Conservation (phyloP, 768 basidiomycete genomes). For the Trichaptum fuscoviolaceum region DNA sequence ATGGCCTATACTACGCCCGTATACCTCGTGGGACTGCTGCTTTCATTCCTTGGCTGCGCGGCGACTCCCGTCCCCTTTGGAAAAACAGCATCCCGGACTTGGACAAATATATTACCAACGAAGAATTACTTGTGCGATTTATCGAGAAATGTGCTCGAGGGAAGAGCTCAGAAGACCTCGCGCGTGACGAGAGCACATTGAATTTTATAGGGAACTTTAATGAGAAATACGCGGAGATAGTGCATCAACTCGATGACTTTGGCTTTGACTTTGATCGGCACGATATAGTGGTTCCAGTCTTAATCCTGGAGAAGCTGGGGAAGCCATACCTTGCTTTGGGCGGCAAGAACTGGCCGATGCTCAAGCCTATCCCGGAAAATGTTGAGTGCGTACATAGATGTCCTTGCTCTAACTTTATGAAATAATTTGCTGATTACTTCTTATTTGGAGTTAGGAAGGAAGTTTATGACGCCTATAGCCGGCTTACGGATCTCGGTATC, state of each 20-base stretch:
- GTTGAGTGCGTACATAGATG: neutral
- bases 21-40: constrained; percentile 1
- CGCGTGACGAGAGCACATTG: neutral
- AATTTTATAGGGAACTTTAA: neutral
- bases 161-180: neutral
- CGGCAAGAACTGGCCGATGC: neutral
- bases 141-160: neutral
- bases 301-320: neutral
- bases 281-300: neutral
- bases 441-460: neutral
- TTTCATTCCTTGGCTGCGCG: constrained; percentile 1
- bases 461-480: neutral
- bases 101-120: neutral
- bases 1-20: constrained; percentile 5
- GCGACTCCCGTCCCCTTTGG: neutral
- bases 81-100: neutral
- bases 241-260: neutral
- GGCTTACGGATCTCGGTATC: neutral
- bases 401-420: too few relatives aligned
- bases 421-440: neutral
- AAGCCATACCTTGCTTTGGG: neutral
- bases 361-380: neutral
- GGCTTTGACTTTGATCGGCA: neutral
- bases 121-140: neutral
- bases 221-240: neutral